Percentiles rank a stretch among this genome's conserved stretches.
These are phyloP conservation scores for Aurifilum marmelostoma DNA, from an alignment of 2,329 filamentous ascomycete genomes.

Conservation along the genomic window DNA sequence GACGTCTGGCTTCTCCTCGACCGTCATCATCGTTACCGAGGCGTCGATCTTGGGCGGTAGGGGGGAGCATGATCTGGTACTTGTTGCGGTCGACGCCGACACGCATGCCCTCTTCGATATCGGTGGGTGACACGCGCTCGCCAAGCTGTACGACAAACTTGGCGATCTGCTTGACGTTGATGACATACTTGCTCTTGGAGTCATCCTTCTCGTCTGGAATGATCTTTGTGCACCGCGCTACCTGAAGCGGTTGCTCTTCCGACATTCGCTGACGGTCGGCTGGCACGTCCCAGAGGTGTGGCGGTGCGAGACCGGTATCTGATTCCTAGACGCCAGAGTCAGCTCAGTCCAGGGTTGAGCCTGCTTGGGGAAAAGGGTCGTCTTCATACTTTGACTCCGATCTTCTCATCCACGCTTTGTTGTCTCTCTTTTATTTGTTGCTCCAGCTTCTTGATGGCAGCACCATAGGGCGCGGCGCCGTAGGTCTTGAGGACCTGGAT, in stretches of 20 bases:
- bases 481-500: slow-evolving; percentile 99
- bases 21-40: slow-evolving; percentile 99
- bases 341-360: slow-evolving; percentile 16
- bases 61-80: slow-evolving; percentile 96
- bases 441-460: slow-evolving; percentile 93
- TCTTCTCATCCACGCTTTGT: slow-evolving; percentile 98
- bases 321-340: slow-evolving; percentile 69
- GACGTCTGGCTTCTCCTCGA: slow-evolving; percentile 99
- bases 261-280: slow-evolving; percentile 98
- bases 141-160: slow-evolving; percentile 99
- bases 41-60: slow-evolving; percentile 98
- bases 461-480: slow-evolving; percentile 92
- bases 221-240: slow-evolving; percentile 98
- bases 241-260: slow-evolving; percentile 96
- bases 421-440: slow-evolving; percentile 99
- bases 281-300: slow-evolving; percentile 98
- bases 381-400: slow-evolving; percentile 72
- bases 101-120: slow-evolving; percentile 99
- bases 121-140: slow-evolving; percentile 93
- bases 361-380: not conserved
- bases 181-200: slow-evolving; percentile 99
- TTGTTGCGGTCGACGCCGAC: slow-evolving; percentile 98
- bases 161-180: slow-evolving; percentile 99
- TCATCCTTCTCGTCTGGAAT: slow-evolving; percentile 95
- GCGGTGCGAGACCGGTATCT: slow-evolving; percentile 95